Base-by-base conservation (phyloP, 1,284 basidiomycete genomes). In the Boletellus sp. region DNA sequence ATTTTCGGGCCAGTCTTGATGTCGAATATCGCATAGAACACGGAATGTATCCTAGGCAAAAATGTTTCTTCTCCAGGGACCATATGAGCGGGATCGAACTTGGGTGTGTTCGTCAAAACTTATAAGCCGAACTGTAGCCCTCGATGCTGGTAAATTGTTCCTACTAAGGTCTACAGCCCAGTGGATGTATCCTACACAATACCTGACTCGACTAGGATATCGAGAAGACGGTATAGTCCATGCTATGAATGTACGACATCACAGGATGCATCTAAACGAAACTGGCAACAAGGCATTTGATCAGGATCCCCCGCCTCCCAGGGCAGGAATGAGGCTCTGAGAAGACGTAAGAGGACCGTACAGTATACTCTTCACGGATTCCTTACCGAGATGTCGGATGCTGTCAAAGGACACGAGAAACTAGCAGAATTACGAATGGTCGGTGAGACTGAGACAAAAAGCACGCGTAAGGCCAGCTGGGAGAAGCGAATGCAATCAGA, bases 11-110 rank as follows among this genome's bases (percentile, higher is more conserved):
- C 93, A 54, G 86, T 79, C 8, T 73, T 73, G 36, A 84, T 76
- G 66, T 95, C 91, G 61, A 95, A 95, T 11, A 87, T 81, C 13
- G 90, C 84, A 59, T 92, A 92, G 70, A 94, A 92, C 8, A 94
- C 84, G 11, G 89, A 91, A 54, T 87, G 79, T 43, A 94, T 87
- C 36, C 87, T 80, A 23, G 85, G 85, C 35, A 88, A 72, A 65
- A 88, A 88, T 3, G 85, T 86, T 58, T 82, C 74, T 26, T 74
- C 75, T 47, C 78, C 74, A 16, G 69, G 66, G 9, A 76, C 66
- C 78, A 82, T 65, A 36, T 41, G 33, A 11, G 13, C 27, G 6
- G 13, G 26, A 21, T 34, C 10, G 21, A 25, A 11, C 13, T 27
- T 27, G 26, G 14, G 13, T 14, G 8, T 4, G 27, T n/a, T n/a